Evolutionary conservation across 2,329 filamentous ascomycete species (phyloP), one percentile per base, ranked within the genome.

Genomic region (Trichoderma gracile): DNA sequence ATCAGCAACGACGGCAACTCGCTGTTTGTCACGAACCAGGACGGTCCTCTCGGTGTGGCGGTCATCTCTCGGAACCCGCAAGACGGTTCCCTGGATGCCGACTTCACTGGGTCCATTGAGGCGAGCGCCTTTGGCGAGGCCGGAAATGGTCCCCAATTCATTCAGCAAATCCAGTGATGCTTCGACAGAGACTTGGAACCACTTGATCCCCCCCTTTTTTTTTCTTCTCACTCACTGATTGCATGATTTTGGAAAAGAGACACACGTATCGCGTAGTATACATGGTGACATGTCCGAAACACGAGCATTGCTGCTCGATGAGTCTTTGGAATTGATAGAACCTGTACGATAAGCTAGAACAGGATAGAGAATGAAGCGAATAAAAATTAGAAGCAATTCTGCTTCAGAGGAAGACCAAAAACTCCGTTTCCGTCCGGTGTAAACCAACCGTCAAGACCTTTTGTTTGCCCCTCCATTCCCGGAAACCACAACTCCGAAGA

Each of bases 11-110:
- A 75, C 65, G 72, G 66, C 9, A 73, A 76, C 64, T 71, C 77
- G 65, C 68, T 83, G 52, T 82, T 82, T 67, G 75, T 78, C n/a
- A 78, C 76, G n/a, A 83, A 84, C 74, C 77, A 80, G 72, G 73
- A 72, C 59, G 81, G 80, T 42, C 72, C 72, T 3, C 67, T 67
- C 15, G 81, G 77, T 0, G 68, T 83, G 5, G 72, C 77, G 4
- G 80, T 78, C 8, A 72, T 83, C 61, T 46, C 43, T 43, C 62
- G 62, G 19, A 61, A 61, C 17, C 54, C 50, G 5, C 12, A 23
- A 10, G 54, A 60, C 46, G 62, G 62, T 17, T 50, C 55, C 1
- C 46, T 64, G 3, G 54, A 60, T 7, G 8, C 62, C n/a, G 59
- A 33, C 4, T 59, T 59, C 45, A 43, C 52, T 14, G 62, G 54